Evolutionary conservation across 2,329 filamentous ascomycete species (phyloP).

Genomic region (Aspergillus udagawae): DNA sequence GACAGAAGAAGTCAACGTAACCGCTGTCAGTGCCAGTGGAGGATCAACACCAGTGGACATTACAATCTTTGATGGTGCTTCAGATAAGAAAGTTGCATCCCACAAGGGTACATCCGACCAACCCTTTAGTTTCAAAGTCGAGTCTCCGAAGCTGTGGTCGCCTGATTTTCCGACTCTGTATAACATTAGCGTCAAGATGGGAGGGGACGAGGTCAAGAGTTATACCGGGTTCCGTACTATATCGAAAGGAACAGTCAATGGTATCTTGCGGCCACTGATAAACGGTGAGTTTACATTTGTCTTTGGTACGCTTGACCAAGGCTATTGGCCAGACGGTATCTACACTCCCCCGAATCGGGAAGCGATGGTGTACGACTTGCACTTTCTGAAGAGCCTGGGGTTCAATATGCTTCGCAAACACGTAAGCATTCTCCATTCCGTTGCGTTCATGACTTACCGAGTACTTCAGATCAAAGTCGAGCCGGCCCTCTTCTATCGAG

Average conservation of each 20-base stretch:
- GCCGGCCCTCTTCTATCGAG: constrained; percentile 62
- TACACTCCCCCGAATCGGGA: constrained; percentile 62
- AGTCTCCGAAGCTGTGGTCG: constrained; percentile 59
- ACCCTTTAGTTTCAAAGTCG: constrained; percentile 53
- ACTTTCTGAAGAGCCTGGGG: constrained; percentile 61
- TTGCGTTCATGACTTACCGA: background rate
- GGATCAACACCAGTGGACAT: constrained; percentile 37
- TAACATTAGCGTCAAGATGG: constrained; percentile 56
- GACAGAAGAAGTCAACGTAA: constrained; percentile 48
- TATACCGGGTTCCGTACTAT: constrained; percentile 69
- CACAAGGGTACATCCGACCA: constrained; percentile 45
- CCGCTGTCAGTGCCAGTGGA: constrained; percentile 47
- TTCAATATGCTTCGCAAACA: constrained; percentile 71
- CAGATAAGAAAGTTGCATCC: constrained; percentile 41
- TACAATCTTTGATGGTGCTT: constrained; percentile 30
- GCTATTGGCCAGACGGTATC: constrained; percentile 67
- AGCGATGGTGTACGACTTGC: constrained; percentile 64
- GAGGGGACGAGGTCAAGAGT: constrained; percentile 54
- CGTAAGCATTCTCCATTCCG: constrained; percentile 37
- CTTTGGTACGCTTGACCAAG: constrained; percentile 67
- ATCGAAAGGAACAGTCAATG: constrained; percentile 53
- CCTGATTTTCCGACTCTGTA: constrained; percentile 61
- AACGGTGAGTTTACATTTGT: constrained; percentile 67
- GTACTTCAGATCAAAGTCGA: constrained; percentile 60
- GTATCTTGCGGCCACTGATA: constrained; percentile 57